Conservation (phyloP, 2,329 filamentous ascomycete species). For the Teratosphaeria nubilosa region DNA sequence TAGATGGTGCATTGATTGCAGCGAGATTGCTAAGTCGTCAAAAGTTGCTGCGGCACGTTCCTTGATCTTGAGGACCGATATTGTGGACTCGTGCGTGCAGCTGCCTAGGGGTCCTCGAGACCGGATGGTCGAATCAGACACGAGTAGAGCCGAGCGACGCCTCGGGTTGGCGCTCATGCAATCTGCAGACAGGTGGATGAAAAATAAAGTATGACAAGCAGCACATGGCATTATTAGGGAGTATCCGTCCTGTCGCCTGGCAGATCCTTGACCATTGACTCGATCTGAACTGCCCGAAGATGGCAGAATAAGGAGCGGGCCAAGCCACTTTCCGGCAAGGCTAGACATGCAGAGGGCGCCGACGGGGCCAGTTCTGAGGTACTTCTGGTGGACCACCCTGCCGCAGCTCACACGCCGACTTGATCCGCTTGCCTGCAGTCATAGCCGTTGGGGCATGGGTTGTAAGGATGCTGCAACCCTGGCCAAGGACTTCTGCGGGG, state of each 20-base stretch:
- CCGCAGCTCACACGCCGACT: constrained; percentile 14
- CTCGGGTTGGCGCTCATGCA: constrained; percentile 6
- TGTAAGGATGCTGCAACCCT: constrained; percentile 11
- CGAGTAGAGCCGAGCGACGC: constrained; percentile 9
- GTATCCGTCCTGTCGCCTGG: constrained; percentile 15
- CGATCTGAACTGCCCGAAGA: constrained; percentile 11
- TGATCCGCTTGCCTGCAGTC: constrained; percentile 21
- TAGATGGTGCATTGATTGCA: constrained; percentile 18
- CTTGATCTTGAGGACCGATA: constrained; percentile 19
- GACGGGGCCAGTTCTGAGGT: constrained; percentile 14
- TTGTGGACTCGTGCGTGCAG: constrained; percentile 1
- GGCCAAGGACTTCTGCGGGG: constrained; percentile 21
- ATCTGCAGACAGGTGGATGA: constrained; percentile 2
- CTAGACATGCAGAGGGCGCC: constrained; percentile 23
- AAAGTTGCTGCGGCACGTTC: constrained; percentile 10
- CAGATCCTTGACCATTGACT: constrained; percentile 15
- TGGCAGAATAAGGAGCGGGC: constrained; percentile 11
- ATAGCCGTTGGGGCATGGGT: constrained; percentile 19
- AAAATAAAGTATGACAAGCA: constrained; percentile 9
- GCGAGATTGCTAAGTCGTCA: constrained; percentile 8
- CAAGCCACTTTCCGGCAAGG: constrained; percentile 19
- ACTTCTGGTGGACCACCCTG: constrained; percentile 15
- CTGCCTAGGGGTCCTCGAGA: constrained; percentile 8
- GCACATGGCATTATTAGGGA: constrained; percentile 10
- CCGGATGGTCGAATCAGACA: constrained; percentile 16